A percentile compares a stretch with the other conserved stretches of the same genome.
Evolutionary conservation across 495 filamentous ascomycete species (phyloP).

Genomic region (Collariella sp.): DNA sequence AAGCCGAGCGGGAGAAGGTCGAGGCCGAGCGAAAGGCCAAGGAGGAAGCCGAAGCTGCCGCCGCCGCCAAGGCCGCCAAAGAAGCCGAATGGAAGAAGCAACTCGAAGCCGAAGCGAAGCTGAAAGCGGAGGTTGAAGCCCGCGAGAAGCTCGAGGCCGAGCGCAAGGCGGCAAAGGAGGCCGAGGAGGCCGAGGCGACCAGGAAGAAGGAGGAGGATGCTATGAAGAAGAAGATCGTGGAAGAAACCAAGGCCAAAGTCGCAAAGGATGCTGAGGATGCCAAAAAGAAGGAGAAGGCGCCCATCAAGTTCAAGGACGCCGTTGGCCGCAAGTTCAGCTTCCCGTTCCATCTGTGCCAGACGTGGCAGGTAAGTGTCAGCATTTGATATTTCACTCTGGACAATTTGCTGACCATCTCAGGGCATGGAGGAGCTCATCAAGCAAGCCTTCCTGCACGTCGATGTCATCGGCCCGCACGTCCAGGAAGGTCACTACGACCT

Average conservation of each 20-base stretch:
- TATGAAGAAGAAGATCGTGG: conserved; percentile 37
- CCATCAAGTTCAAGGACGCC: conserved; percentile 81
- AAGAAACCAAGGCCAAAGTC: conserved; percentile 40
- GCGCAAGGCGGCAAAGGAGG: conserved; percentile 23
- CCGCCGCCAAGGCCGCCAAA: conserved; percentile 37
- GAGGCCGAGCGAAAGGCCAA: conserved; percentile 36
- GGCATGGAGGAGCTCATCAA: conserved; percentile 82
- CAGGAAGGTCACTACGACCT: conserved; percentile 80
- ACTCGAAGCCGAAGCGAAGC: conserved; percentile 36
- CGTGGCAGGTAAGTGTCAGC: conserved; percentile 58
- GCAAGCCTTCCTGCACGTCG: conserved; percentile 80
- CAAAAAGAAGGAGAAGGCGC: conserved; percentile 43
- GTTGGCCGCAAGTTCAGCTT: conserved; percentile 82
- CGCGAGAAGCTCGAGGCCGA: conserved; percentile 37
- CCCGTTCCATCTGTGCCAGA: conserved; percentile 69
- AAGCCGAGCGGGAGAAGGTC: conserved; percentile 25
- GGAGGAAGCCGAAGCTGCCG: conserved; percentile 33
- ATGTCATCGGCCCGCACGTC: conserved; percentile 72
- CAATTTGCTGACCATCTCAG: conserved; percentile 29
- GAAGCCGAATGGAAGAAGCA: conserved; percentile 40
- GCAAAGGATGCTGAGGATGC: conserved; percentile 46
- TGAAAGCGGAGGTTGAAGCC: conserved; percentile 38
- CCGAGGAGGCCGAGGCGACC: conserved; percentile 25
- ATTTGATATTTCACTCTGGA: not conserved
- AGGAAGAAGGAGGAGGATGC: conserved; percentile 39